These are phyloP conservation scores for Termitomyces sp. DNA, from an alignment of 768 basidiomycete genomes.

Conservation along the genomic window DNA sequence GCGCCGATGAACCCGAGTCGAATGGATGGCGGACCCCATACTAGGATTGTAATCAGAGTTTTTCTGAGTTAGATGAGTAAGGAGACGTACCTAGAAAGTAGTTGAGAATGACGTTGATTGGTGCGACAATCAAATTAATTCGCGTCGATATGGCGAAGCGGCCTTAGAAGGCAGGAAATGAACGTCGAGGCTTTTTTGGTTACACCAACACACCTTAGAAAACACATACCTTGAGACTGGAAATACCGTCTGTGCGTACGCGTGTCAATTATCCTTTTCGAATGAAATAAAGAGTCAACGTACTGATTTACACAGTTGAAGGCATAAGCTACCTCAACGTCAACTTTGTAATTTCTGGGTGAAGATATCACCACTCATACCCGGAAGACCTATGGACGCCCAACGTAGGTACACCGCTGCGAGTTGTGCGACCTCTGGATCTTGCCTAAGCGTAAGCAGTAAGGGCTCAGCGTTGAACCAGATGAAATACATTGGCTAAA, in stretches of 20 bases:
- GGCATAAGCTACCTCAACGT: conserved; percentile 36
- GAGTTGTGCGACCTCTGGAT: conserved; percentile 77
- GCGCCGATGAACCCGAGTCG: conserved; percentile 90
- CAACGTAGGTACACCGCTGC: conserved; percentile 78
- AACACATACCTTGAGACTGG: conserved; percentile 68
- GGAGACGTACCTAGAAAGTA: conserved; percentile 67
- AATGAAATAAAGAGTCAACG: conserved; percentile 9
- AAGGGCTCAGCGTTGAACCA: conserved; percentile 86
- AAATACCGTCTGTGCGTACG: conserved; percentile 55
- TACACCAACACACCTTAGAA: no score
- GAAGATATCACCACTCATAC: conserved; percentile 24
- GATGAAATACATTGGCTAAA: conserved; percentile 53
- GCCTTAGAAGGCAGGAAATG: conserved; percentile 34
- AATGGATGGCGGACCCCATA: conserved; percentile 81
- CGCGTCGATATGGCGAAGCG: conserved; percentile 84
- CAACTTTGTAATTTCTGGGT: not conserved
- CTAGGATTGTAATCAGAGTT: conserved; percentile 26
- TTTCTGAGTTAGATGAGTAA: not conserved
- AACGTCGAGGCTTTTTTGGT: no score
- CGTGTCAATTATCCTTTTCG: not conserved
- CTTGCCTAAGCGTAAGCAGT: conserved; percentile 72
- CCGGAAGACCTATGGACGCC: conserved; percentile 76
- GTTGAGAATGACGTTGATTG: conserved; percentile 80
- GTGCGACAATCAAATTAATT: conserved; percentile 79
- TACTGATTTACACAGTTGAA: conserved; percentile 51